These are phyloP conservation scores for Aspergillus intermedius DNA, from an alignment of 2,329 filamentous ascomycete species.

Conservation along the genomic window DNA sequence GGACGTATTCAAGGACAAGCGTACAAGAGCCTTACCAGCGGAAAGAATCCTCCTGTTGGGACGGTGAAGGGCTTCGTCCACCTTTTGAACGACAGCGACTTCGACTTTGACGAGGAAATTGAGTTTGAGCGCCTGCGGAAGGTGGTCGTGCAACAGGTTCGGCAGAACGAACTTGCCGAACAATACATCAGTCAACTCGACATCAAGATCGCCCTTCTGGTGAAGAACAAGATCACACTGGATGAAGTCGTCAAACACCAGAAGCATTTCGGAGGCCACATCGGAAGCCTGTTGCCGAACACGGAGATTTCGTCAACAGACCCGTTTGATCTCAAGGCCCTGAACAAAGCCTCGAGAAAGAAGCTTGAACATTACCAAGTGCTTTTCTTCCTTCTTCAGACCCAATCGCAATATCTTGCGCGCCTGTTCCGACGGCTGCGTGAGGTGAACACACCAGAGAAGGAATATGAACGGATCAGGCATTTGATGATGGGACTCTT, in stretches of 20 bases:
- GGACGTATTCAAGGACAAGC: conserved; percentile 94
- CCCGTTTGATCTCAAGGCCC: conserved; percentile 90
- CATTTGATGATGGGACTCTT: conserved; percentile 94
- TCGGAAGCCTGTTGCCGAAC: conserved; percentile 77
- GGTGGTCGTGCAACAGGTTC: conserved; percentile 92
- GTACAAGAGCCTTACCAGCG: conserved; percentile 92
- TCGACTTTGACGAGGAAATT: conserved; percentile 97
- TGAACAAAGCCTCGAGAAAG: conserved; percentile 92
- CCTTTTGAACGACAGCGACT: conserved; percentile 93
- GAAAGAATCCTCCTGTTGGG: conserved; percentile 92
- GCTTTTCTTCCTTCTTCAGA: conserved; percentile 94
- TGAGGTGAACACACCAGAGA: conserved; percentile 78
- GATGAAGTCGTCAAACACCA: conserved; percentile 97
- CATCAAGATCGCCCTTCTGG: conserved; percentile 95
- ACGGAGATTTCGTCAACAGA: conserved; percentile 82
- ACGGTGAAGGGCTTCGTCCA: conserved; percentile 98
- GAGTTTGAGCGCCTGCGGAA: conserved; percentile 94
- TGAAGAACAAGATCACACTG: conserved; percentile 99
- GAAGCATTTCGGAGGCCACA: conserved; percentile 87
- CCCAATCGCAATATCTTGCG: conserved; percentile 89
- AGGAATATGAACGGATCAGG: conserved; percentile 87
- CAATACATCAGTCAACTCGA: conserved; percentile 98
- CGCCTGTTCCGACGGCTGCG: conserved; percentile 78
- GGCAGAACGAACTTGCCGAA: conserved; percentile 93
- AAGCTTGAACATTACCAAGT: conserved; percentile 97